Base-by-base conservation (phyloP, 2,329 filamentous ascomycete genomes). In the Graphium sp. region DNA sequence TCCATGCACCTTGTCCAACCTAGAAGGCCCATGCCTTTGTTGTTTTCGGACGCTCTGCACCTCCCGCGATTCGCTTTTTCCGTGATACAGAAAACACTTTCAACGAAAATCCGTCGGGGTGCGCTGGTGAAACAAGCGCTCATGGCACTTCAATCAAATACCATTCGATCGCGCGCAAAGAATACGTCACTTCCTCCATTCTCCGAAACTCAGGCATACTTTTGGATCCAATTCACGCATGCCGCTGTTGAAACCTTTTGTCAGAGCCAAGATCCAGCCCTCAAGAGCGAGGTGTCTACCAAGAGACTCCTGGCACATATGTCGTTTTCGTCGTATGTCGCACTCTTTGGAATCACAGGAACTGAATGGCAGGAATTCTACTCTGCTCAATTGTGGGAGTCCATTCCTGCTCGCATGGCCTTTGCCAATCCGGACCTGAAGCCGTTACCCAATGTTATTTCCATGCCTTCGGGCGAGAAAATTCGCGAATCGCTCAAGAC, bases 191-290 rank as follows among this genome's bases (percentile, higher is more conserved):
- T 48, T 1, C 22, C 36, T 3, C 40, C 45, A 2, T 49, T 46
- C 28, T 49, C 46, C 2, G 44, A 47, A 34, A 49, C 46, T 0
- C 46, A 47, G 19, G 41, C 45, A 1, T 48, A 47, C 24, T 49
- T 49, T 24, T 49, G 46, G 45, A 37, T 47, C 0, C 44, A 49
- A 24, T 29, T 43, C 2, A 35, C 38, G 1, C 44, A 47, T 3
- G 35, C 40, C 2, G 34, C 37, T 4, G 12, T 41, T 3, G 25
- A 34, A 2, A 40, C 40, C 0, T 14, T 43, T 1, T 38, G 41
- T 2, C 10, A 9, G 1, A 28, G 4, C 5, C 28, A 1, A 12
- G 22, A 2, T 24, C 31, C 4, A 32, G 28, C 16, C 20, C 13
- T 4, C 10, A 13, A 2, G n/a, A 5, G 26, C n/a, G 7, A 22